phyloP scores from a whole-genome alignment of 352 stramenopile species.

The Aphanomyces cochlioides region DNA sequence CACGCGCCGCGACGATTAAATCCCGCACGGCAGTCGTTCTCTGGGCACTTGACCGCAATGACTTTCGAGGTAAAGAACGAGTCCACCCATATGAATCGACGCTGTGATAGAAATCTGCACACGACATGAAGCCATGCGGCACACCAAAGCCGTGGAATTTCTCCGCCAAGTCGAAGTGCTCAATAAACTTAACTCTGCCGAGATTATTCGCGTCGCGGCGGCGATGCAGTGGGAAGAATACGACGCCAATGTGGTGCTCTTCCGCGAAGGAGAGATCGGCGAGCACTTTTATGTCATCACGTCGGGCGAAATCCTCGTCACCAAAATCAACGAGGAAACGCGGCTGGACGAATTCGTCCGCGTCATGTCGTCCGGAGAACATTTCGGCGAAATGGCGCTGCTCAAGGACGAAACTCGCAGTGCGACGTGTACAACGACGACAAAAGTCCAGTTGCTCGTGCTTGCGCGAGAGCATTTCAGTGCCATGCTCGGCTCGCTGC shows the following conservation, averaged over 20 bases:
- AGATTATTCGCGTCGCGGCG: constrained; percentile 63
- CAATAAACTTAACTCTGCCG: constrained; percentile 57
- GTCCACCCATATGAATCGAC: too few species aligned
- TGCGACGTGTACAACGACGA: constrained; percentile 85
- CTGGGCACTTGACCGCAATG: constrained; percentile 69
- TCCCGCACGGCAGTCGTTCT: constrained; percentile 55
- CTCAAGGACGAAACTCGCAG: constrained; percentile 89
- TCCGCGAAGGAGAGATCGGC: constrained; percentile 66
- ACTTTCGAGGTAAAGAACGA: constrained; percentile 38
- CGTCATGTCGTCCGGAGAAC: constrained; percentile 68
- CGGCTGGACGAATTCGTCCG: constrained; percentile 51
- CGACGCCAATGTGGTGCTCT: constrained; percentile 47
- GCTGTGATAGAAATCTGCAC: constrained; percentile 50
- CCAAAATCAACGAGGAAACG: constrained; percentile 44
- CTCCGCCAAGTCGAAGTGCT: constrained; percentile 58
- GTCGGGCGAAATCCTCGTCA: constrained; percentile 68
- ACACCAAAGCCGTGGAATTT: constrained; percentile 56
- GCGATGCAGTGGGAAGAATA: constrained; percentile 84
- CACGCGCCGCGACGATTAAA: constrained; percentile 90
- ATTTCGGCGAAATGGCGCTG: constrained; percentile 93
- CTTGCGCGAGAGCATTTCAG: constrained; percentile 70
- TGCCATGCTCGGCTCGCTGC: constrained; percentile 67
- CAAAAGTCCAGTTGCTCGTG: constrained; percentile 56
- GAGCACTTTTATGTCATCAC: constrained; percentile 81
- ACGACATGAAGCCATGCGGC: constrained; percentile 61